Percentiles rank a stretch among this genome's conserved stretches.
These are phyloP conservation scores for Retiboletus fuscus DNA, from an alignment of 1,284 basidiomycete genomes.

Conservation along the genomic window DNA sequence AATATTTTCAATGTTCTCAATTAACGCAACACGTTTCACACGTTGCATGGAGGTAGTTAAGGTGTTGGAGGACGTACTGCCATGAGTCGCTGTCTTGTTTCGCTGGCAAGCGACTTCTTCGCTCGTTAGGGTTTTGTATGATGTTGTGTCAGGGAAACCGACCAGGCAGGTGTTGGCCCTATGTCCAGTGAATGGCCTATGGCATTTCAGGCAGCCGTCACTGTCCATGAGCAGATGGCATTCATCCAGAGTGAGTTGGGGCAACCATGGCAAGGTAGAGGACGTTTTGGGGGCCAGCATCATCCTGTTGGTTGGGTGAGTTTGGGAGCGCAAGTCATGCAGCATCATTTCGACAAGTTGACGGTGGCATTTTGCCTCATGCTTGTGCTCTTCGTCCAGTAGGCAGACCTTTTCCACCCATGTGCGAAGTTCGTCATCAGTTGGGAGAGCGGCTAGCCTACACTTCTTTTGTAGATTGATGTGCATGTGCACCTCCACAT, in stretches of 20 bases:
- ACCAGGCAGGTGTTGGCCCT: background rate
- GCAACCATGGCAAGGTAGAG: constrained; percentile 2
- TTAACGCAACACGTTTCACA: background rate
- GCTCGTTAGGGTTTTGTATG: constrained; percentile 3
- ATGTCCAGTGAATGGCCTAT: constrained; percentile 24
- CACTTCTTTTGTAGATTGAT: background rate
- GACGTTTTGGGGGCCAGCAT: background rate
- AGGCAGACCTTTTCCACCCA: constrained; percentile 23
- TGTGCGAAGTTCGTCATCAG: background rate
- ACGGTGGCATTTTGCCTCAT: background rate
- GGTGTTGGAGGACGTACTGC: too few relatives aligned
- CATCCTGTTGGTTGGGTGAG: background rate
- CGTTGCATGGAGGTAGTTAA: background rate
- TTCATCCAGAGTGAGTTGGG: constrained; percentile 17
- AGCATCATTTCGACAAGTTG: background rate
- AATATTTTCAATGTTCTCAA: accelerated
- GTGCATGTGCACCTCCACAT: constrained; percentile 24
- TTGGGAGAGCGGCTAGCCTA: background rate
- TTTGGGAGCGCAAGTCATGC: background rate
- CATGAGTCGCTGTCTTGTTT: too few relatives aligned
- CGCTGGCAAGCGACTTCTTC: background rate
- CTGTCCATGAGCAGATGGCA: constrained; percentile 6
- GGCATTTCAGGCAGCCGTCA: constrained; percentile 35
- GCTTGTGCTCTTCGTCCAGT: background rate
- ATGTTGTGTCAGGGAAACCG: constrained; percentile 24